Conservation (phyloP, 2,329 filamentous ascomycete genomes). For the Monilinia laxa region DNA sequence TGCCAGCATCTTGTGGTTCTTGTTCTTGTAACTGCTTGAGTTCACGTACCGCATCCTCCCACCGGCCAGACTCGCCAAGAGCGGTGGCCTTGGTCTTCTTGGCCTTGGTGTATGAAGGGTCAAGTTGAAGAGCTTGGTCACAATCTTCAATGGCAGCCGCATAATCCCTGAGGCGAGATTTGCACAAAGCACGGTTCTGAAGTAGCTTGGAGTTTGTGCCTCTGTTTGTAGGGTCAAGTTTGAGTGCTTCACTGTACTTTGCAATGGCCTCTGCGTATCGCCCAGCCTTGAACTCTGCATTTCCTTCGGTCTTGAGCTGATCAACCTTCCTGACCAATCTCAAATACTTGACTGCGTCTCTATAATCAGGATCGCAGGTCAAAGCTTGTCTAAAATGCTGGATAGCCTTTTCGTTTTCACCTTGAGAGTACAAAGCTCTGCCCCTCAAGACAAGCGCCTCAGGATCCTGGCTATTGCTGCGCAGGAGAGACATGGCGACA, state of each 20-base stretch:
- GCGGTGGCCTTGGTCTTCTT: constrained; percentile 93
- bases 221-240: constrained; percentile 84
- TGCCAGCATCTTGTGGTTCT: constrained; percentile 76
- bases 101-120: constrained; percentile 84
- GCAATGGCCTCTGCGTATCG: constrained; percentile 78
- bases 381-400: constrained; percentile 89
- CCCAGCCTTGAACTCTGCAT: constrained; percentile 82
- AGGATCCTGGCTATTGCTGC: constrained; percentile 85
- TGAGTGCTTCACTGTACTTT: constrained; percentile 78
- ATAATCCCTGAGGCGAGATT: constrained; percentile 80
- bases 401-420: constrained; percentile 92
- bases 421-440: constrained; percentile 82
- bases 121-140: constrained; percentile 77
- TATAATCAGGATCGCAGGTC: constrained; percentile 87
- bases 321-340: constrained; percentile 89
- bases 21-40: constrained; percentile 83
- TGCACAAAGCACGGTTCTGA: constrained; percentile 87
- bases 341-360: constrained; percentile 83
- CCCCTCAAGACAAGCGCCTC: constrained; percentile 90
- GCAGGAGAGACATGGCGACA: constrained; percentile 82
- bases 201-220: constrained; percentile 92
- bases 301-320: constrained; percentile 91
- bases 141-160: constrained; percentile 81
- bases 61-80: constrained; percentile 77
- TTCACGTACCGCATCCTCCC: constrained; percentile 88